A percentile compares a stretch with the other conserved stretches of the same genome.
phyloP scores from a whole-genome alignment of 164 flowering plant genomes.

The Santalum album region DNA sequence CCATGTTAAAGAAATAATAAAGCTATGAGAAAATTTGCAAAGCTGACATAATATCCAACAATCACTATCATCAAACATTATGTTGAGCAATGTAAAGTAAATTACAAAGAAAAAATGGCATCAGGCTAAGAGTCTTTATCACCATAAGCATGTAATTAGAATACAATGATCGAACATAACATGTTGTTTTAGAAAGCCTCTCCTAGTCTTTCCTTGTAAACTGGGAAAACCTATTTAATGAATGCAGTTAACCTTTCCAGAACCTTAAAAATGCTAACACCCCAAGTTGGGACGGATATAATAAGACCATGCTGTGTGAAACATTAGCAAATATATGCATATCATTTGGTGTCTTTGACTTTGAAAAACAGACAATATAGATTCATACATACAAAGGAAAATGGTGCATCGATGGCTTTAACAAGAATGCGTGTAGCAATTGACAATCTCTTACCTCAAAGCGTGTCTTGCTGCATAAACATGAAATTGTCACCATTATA shows the following conservation, averaged over 20 bases:
- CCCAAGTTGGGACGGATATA: neutral
- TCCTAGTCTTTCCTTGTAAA: too few relatives aligned
- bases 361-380: neutral
- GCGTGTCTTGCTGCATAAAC: slow-evolving; percentile 72
- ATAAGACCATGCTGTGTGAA: neutral
- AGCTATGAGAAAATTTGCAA: too few relatives aligned
- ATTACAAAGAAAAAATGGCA: too few relatives aligned
- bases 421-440: neutral
- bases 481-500: slow-evolving; percentile 77
- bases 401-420: neutral
- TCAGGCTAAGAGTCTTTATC: neutral
- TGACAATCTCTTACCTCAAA: slow-evolving; percentile 56
- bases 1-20: too few relatives aligned
- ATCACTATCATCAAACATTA: neutral
- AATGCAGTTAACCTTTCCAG: too few relatives aligned
- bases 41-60: too few relatives aligned
- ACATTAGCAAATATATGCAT: neutral
- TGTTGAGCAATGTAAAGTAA: neutral
- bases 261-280: too few relatives aligned
- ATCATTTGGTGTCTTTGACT: neutral
- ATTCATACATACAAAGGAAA: neutral
- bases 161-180: neutral
- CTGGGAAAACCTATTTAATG: too few relatives aligned
- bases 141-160: too few relatives aligned
- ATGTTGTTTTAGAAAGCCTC: neutral